Evolutionary conservation across 108 stramenopile genomes (phyloP).

Genomic region (Skeletonema tropicum): DNA sequence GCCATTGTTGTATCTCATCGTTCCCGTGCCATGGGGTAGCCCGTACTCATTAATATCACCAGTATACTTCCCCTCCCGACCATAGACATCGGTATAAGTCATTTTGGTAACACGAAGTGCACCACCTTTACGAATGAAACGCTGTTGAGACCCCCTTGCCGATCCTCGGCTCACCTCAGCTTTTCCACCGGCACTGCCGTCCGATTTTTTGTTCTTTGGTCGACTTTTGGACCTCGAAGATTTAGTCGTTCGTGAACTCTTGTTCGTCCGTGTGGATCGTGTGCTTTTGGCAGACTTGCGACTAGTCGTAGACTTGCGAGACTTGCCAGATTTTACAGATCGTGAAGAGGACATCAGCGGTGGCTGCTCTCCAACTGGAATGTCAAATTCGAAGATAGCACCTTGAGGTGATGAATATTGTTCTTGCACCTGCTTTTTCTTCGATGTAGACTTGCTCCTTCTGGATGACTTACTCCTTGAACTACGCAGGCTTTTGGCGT

Average conservation of each 20-base stretch:
- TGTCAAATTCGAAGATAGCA: slow-evolving; percentile 49
- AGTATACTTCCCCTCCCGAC: slow-evolving; percentile 58
- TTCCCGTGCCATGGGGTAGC: slow-evolving; percentile 62
- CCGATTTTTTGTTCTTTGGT: background rate
- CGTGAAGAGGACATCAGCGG: slow-evolving; percentile 3
- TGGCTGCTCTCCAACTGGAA: slow-evolving; percentile 27
- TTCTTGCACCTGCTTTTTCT: slow-evolving; percentile 7
- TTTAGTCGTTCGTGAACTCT: slow-evolving; percentile 26
- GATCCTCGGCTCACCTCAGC: slow-evolving; percentile 4
- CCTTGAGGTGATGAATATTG: background rate
- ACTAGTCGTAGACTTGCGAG: slow-evolving; percentile 23
- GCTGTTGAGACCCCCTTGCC: background rate
- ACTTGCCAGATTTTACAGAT: slow-evolving; percentile 16
- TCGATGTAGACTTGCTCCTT: slow-evolving; percentile 9
- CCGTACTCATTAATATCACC: slow-evolving; percentile 60
- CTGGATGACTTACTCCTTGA: slow-evolving; percentile 6
- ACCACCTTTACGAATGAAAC: slow-evolving; percentile 8
- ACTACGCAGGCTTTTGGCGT: slow-evolving; percentile 9
- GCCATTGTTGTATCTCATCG: slow-evolving; percentile 62
- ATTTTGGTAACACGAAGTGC: slow-evolving; percentile 39
- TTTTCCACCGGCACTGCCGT: background rate
- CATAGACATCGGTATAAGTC: slow-evolving; percentile 58
- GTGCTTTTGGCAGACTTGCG: slow-evolving; percentile 33
- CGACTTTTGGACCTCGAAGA: slow-evolving; percentile 4
- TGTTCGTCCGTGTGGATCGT: slow-evolving; percentile 21